Conservation (phyloP, 805 yeast genomes). For the Yamadazyma ubonensis region DNA sequence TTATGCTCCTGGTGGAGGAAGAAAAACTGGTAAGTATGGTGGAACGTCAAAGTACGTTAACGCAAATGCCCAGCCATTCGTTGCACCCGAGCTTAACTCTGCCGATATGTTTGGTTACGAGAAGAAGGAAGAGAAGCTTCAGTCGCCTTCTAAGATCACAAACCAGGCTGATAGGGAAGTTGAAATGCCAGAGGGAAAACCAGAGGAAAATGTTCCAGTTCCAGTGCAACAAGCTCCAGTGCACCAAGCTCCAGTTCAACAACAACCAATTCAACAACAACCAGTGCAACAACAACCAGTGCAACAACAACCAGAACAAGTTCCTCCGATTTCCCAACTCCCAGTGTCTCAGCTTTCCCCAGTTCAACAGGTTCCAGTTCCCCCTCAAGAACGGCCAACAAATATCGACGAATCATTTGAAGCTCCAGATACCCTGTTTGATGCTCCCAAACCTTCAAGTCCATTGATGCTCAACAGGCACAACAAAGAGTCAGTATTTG, state of each 20-base stretch:
- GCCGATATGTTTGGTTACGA: slow-evolving; percentile 18
- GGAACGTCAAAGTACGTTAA: slow-evolving; percentile 8
- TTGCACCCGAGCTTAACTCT: slow-evolving; percentile 8
- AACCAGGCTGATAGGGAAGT: too few species aligned
- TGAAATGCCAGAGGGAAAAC: too few species aligned
- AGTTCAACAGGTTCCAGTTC: too few species aligned
- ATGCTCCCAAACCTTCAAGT: slow-evolving; percentile 13
- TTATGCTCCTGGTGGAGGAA: slow-evolving; percentile 32
- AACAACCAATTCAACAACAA: too few species aligned
- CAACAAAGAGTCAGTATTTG: slow-evolving; percentile 20
- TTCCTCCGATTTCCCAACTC: too few species aligned
- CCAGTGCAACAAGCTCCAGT: too few species aligned
- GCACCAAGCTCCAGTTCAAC: too few species aligned
- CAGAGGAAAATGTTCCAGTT: too few species aligned
- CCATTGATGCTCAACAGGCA: slow-evolving; percentile 4
- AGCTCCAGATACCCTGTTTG: slow-evolving; percentile 9
- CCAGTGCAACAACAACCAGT: too few species aligned
- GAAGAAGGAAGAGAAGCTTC: slow-evolving; percentile 3
- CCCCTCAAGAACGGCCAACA: slow-evolving; percentile 7
- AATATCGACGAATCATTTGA: slow-evolving; percentile 34
- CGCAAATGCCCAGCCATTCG: slow-evolving; percentile 6
- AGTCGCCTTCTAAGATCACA: neutral
- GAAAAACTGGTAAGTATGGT: slow-evolving; percentile 26
- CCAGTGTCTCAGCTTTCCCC: too few species aligned
- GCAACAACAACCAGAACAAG: too few species aligned